Evolutionary conservation across 108 stramenopile genomes (phyloP).

Genomic region (Schizochytrium sp.): DNA sequence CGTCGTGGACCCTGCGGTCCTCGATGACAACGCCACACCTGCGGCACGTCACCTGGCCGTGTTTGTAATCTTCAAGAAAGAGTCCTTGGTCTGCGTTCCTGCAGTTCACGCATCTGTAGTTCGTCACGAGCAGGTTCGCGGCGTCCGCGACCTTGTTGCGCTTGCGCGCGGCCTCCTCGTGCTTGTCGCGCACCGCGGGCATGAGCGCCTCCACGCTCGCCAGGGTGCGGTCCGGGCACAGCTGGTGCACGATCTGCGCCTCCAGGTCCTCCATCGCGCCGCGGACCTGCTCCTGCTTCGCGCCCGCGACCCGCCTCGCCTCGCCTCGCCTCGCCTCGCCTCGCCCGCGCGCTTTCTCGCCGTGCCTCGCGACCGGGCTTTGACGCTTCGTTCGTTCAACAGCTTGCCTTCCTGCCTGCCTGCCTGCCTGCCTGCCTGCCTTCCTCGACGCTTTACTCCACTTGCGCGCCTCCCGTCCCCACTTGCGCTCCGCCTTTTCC

Average conservation of each 20-base stretch:
- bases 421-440: too few relatives aligned
- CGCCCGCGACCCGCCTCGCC: too few relatives aligned
- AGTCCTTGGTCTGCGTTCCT: not conserved
- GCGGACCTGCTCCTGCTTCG: too few relatives aligned
- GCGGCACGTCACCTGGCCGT: not conserved
- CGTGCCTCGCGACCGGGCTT: too few relatives aligned
- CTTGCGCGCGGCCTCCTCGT: not conserved
- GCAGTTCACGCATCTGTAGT: not conserved
- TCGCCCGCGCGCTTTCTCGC: too few relatives aligned
- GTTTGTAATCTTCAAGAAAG: not conserved
- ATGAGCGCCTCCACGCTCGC: not conserved
- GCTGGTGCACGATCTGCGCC: not conserved
- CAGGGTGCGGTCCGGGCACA: not conserved
- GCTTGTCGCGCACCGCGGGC: not conserved
- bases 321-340: too few relatives aligned
- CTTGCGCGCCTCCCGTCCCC: too few relatives aligned
- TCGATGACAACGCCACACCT: not conserved
- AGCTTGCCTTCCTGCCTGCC: too few relatives aligned
- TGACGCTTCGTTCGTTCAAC: too few relatives aligned
- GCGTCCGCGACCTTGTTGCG: not conserved
- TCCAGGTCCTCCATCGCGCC: not conserved
- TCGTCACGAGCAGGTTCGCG: not conserved
- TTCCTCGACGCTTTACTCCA: too few relatives aligned
- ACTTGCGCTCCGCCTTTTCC: too few relatives aligned
- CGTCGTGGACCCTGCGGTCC: constrained; percentile 8